Evolutionary conservation across 164 flowering plant species (phyloP), one percentile per base, ranked within the genome.

Genomic region (Vitis rotundifolia): DNA sequence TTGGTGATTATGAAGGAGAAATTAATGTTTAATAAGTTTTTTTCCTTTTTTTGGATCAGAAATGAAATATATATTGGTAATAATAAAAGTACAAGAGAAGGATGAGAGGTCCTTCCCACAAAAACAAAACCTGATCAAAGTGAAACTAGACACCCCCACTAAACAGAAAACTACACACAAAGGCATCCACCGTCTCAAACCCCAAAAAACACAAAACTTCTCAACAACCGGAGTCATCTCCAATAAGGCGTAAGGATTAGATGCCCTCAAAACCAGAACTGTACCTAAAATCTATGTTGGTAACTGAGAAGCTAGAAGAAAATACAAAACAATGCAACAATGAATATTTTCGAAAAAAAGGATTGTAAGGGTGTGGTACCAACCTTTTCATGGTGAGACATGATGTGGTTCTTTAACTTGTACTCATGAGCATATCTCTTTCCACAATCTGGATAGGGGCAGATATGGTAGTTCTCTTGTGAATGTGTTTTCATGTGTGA

Each of bases 401-500:
- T 67, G 77, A 95, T 78, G 71, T 95, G 99, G 75, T 89, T 87
- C 79, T 90, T 95, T 8, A 95, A 82, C 81, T 95, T 95, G 89
- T 95, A 95, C 71, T 93, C 99, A 61, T 95, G 99, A 66, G 99
- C 96, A 70, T 88, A 95, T 84, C 99, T 87, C 87, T 93, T 95
- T 65, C 97, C 96, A 82, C 99, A 95, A 28, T 93, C 99, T n/a
- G 80, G 80, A 71, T 85, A 89, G 5, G 98, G 99, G 70, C 99
- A 95, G 56, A 89, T 82, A 61, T 95, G 97, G 72, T 95, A 95
- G 75, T 95, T 95, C 73, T 91, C 98, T 74, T 88, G 99, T 10
- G 99, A 93, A 77, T 95, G 99, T 31, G 99, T 95, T 69, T 88
- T 85, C 99, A 93, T 95, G 78, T 95, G 99, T 61, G 99, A 94